Evolutionary conservation across 148 eudicot species (phyloP), one percentile per base, ranked within the genome.

Genomic region (Rhododendron simsii): DNA sequence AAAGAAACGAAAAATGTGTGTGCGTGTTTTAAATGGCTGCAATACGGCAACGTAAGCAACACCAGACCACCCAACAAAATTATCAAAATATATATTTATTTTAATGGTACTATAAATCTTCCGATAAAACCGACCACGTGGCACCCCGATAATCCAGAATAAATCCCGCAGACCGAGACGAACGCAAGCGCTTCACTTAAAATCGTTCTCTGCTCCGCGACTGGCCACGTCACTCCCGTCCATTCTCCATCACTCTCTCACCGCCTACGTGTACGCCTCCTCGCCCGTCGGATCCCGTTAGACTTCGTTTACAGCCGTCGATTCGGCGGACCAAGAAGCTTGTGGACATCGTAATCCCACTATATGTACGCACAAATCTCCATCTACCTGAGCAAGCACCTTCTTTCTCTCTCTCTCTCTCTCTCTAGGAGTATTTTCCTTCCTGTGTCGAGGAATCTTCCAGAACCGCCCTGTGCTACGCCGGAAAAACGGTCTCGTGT

Each of bases 341-440:
- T 79, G 84, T 87, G 89, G 89, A 51, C 84, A 67, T 78, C 80
- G 71, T 84, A 80, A n/a, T 30, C 79, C 89, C 35, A 18, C 26
- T 21, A 12, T 51, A 53, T n/a, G 8, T 82, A 16, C 11, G 26
- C 33, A n/a, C 16, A 51, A 41, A 41, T 28, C 12, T 26, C 57
- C 1, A 8, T 18, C 73, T 12, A 20, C 44, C 26, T 55, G 15
- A 71, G 20, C 76, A 30, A 18, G 16, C 41, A 39, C 41, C 41
- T 41, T 76, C 13, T 33, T 1, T 33, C 35, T 12, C 18, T 5
- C 18, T 41, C 63, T 12, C 50, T 77, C 14, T 12, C 18, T 5
- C 16, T 41, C 61, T 12, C 47, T 8, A 1, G 47, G 47, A 37
- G 7, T 13, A 8, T 14, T 78, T 37, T 28, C 75, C 20, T 35